phyloP scores from a whole-genome alignment of 1,284 basidiomycete genomes.

The Amylostereum areolatum region DNA sequence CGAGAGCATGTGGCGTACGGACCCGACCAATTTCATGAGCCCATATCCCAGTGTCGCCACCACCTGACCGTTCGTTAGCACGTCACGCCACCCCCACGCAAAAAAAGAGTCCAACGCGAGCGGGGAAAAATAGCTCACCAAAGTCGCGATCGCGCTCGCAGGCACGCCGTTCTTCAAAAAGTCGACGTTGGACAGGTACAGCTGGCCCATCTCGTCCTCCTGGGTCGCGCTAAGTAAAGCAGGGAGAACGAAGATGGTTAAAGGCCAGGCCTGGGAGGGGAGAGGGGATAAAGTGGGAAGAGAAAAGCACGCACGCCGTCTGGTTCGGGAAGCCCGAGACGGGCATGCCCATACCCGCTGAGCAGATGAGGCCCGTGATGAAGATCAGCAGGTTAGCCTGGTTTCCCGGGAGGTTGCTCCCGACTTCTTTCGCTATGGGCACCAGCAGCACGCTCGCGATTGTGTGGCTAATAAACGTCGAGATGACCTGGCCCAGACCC shows the following conservation, averaged over 20 bases:
- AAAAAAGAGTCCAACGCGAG: neutral
- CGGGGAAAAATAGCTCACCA: constrained; percentile 41
- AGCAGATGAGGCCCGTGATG: constrained; percentile 89
- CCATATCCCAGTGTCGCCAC: constrained; percentile 79
- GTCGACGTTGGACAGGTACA: constrained; percentile 81
- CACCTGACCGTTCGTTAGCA: constrained; percentile 38
- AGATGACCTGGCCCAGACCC: constrained; percentile 49
- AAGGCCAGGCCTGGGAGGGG: neutral
- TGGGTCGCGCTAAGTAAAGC: constrained; percentile 68
- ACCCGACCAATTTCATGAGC: constrained; percentile 70
- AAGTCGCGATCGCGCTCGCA: constrained; percentile 81
- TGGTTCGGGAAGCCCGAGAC: constrained; percentile 98
- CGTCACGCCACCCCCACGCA: constrained; percentile 8
- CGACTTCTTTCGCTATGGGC: constrained; percentile 92
- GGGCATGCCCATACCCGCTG: constrained; percentile 96
- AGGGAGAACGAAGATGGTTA: no score
- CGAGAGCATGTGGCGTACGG: constrained; percentile 15
- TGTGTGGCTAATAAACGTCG: constrained; percentile 92
- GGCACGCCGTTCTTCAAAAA: constrained; percentile 94
- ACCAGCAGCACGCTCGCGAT: constrained; percentile 95
- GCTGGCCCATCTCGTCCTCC: constrained; percentile 91
- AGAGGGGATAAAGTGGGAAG: constrained; percentile 13
- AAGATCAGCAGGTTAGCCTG: constrained; percentile 84
- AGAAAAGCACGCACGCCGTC: constrained; percentile 66
- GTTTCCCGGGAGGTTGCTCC: constrained; percentile 61